Conservation (phyloP, 2,329 filamentous ascomycete species). For the Thelonectria blattea region DNA sequence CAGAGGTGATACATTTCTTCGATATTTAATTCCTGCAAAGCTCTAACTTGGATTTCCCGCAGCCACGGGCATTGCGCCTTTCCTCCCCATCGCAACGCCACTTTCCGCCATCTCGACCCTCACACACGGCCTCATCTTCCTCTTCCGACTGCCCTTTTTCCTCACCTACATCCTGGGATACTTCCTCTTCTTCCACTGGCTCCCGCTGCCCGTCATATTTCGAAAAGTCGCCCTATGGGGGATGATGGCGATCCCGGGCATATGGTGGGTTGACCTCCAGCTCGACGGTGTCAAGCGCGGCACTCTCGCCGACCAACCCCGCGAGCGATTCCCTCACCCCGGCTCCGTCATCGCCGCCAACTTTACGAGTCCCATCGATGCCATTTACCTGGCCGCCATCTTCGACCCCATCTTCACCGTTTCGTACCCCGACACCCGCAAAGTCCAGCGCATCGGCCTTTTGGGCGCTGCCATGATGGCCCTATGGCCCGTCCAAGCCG, state of each 20-base stretch:
- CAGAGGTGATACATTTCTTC: slow-evolving; percentile 64
- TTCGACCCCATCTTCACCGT: slow-evolving; percentile 95
- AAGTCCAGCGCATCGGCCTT: slow-evolving; percentile 79
- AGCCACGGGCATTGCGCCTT: slow-evolving; percentile 97
- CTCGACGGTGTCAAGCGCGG: slow-evolving; percentile 96
- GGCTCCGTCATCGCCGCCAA: slow-evolving; percentile 87
- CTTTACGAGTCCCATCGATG: slow-evolving; percentile 91
- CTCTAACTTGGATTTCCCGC: slow-evolving; percentile 5
- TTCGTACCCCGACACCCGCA: slow-evolving; percentile 75
- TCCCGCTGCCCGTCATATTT: slow-evolving; percentile 67
- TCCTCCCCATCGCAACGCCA: slow-evolving; percentile 79
- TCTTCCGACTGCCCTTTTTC: slow-evolving; percentile 80
- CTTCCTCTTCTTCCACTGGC: slow-evolving; percentile 82
- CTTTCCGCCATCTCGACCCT: slow-evolving; percentile 67
- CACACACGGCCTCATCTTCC: slow-evolving; percentile 75
- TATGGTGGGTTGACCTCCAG: slow-evolving; percentile 99
- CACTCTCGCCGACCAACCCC: slow-evolving; percentile 76
- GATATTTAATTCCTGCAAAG: slow-evolving; percentile 7
- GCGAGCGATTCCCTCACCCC: slow-evolving; percentile 76
- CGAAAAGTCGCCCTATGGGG: slow-evolving; percentile 90
- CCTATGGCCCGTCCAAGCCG: slow-evolving; percentile 63
- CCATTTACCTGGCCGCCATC: slow-evolving; percentile 91
- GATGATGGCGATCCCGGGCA: slow-evolving; percentile 84
- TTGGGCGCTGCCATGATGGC: slow-evolving; percentile 76
- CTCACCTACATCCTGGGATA: slow-evolving; percentile 71